Conservation (phyloP, 1,284 basidiomycete species). For the Ceratobasidium sp. region DNA sequence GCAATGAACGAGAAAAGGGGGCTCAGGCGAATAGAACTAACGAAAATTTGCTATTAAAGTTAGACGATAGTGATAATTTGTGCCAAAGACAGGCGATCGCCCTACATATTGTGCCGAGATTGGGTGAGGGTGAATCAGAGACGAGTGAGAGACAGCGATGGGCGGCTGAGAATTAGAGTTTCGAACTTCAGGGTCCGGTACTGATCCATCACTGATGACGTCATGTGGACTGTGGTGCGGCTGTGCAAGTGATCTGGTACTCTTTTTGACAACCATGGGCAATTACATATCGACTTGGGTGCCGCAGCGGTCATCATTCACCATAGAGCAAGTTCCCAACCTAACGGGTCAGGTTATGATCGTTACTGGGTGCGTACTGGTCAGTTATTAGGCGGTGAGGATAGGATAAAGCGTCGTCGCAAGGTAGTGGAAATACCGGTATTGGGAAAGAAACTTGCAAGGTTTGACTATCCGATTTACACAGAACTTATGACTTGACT, state of each 20-base stretch:
- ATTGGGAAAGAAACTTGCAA: constrained; percentile 50
- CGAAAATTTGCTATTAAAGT: too few relatives aligned
- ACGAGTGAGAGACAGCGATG: too few relatives aligned
- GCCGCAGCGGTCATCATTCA: constrained; percentile 49
- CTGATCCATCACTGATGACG: constrained; percentile 36
- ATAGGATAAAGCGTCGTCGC: background rate
- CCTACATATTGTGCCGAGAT: too few relatives aligned
- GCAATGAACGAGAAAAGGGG: too few relatives aligned
- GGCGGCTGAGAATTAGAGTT: too few relatives aligned
- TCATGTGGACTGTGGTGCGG: background rate
- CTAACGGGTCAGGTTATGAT: constrained; percentile 56
- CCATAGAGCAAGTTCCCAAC: constrained; percentile 51
- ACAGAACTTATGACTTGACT: constrained; percentile 19
- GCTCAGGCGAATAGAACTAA: too few relatives aligned
- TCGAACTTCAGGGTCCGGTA: constrained; percentile 13
- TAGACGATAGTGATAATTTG: too few relatives aligned
- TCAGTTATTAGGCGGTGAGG: too few relatives aligned
- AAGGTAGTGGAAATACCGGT: constrained; percentile 48
- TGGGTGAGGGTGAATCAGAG: too few relatives aligned
- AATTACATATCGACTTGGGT: constrained; percentile 41
- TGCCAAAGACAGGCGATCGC: too few relatives aligned
- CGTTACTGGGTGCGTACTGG: constrained; percentile 54
- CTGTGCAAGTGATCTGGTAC: too few relatives aligned
- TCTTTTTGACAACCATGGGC: constrained; percentile 2
- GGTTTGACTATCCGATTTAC: background rate